These are phyloP conservation scores for Sorghum bicolor DNA, from an alignment of 176 grass and related monocot species.

Conservation along the genomic window DNA sequence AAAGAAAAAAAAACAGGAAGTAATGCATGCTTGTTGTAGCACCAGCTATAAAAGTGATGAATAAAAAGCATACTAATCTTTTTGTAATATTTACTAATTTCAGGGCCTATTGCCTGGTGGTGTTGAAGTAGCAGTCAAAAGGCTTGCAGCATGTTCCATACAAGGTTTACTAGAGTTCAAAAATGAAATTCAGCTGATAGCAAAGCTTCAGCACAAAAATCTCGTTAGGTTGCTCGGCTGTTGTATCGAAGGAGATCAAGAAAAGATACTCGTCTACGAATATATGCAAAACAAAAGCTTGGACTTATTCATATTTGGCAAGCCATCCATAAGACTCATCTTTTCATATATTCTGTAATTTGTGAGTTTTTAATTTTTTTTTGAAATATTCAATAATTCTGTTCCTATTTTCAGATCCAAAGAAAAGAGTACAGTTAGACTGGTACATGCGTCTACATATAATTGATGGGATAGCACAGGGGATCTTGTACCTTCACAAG, in stretches of 20 bases:
- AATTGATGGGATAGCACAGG: slow-evolving; percentile 56
- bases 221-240: slow-evolving; percentile 46
- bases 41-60: not conserved
- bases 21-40: not conserved
- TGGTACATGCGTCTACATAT: slow-evolving; percentile 41
- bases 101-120: slow-evolving; percentile 48
- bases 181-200: slow-evolving; percentile 48
- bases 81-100: not conserved
- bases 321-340: not conserved
- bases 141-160: slow-evolving; percentile 37
- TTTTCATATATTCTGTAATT: not conserved
- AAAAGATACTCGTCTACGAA: slow-evolving; percentile 74
- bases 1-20: not conserved
- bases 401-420: slow-evolving; percentile 23
- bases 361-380: not conserved
- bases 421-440: slow-evolving; percentile 11
- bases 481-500: slow-evolving; percentile 61
- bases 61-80: not conserved
- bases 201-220: slow-evolving; percentile 61
- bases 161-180: slow-evolving; percentile 63
- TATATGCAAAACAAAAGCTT: slow-evolving; percentile 76
- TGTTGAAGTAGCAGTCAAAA: slow-evolving; percentile 61
- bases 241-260: slow-evolving; percentile 37
- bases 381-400: not conserved
- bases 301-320: slow-evolving; percentile 59